Percentiles rank a stretch among this genome's conserved stretches.
These are phyloP conservation scores for Lactarius sanguifluus DNA, from an alignment of 768 basidiomycete genomes.

Conservation along the genomic window DNA sequence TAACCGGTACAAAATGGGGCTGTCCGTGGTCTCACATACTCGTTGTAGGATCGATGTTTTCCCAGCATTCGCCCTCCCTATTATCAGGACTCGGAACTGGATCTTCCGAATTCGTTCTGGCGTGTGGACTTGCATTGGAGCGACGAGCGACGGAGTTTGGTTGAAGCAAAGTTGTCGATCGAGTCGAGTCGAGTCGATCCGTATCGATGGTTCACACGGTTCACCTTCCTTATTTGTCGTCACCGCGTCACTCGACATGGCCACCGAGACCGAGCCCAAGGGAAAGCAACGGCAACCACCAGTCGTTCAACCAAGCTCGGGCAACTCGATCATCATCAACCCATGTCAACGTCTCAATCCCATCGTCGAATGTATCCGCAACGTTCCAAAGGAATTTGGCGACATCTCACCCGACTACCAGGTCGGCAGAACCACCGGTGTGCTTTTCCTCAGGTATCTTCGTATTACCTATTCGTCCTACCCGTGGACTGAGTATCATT, in stretches of 20 bases:
- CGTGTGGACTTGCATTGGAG: too few relatives aligned
- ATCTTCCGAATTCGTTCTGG: too few relatives aligned
- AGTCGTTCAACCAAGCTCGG: constrained; percentile 37
- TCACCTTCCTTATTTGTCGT: too few relatives aligned
- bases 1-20: too few relatives aligned
- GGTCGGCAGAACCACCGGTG: constrained; percentile 90
- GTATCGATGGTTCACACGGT: background rate
- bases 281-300: constrained; percentile 33
- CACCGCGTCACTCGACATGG: background rate
- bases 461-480: background rate
- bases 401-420: constrained; percentile 95
- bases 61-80: too few relatives aligned
- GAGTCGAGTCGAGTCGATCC: too few relatives aligned
- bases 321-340: constrained; percentile 39
- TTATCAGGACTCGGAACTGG: background rate
- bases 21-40: too few relatives aligned
- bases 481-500: background rate
- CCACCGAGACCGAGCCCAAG: background rate
- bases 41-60: too few relatives aligned
- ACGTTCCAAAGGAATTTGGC: constrained; percentile 91
- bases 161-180: too few relatives aligned
- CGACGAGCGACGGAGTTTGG: too few relatives aligned
- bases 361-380: constrained; percentile 80
- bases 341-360: constrained; percentile 72
- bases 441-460: constrained; percentile 82